Evolutionary conservation across 306 rosid genomes (phyloP), one percentile per base, ranked within the genome.

Genomic region (Clitoria ternatea): DNA sequence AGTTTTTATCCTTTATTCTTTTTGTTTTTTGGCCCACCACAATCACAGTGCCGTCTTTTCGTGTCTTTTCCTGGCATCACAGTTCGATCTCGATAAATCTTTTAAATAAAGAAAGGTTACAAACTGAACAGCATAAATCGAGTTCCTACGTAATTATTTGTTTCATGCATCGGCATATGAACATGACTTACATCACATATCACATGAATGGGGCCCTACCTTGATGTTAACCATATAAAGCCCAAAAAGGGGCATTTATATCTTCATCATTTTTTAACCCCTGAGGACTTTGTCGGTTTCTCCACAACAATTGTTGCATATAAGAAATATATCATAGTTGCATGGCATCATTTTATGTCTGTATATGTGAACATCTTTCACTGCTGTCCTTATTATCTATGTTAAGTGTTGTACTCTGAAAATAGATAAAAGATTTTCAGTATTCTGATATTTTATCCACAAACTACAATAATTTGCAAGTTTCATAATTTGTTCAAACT

Each of bases 161-260:
- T n/a, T n/a, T n/a, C n/a, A n/a, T n/a, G n/a, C n/a, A n/a, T n/a
- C n/a, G n/a, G n/a, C n/a, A n/a, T n/a, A n/a, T n/a, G n/a, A n/a
- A n/a, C n/a, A n/a, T n/a, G n/a, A n/a, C n/a, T n/a, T n/a, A n/a
- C n/a, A n/a, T n/a, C n/a, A n/a, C n/a, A n/a, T n/a, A n/a, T 44
- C 22, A 44, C 39, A 43, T 30, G 30, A 47, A 19, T 61, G 63
- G 0, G 66, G 49, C 35, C 80, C 53, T 44, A 76, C 49, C 73
- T 20, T n/a, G 50, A 17, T 9, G 27, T 59, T 45, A 10, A 36
- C 73, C 30, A 13, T 42, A 70, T 30, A 76, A 66, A 77, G 65
- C 43, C 43, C 26, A n/a, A 53, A 24, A 15, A 2, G 23, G 43
- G 30, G 11, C 17, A 5, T 61, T 54, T 36, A 8, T 15, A 7